A percentile compares a stretch with the other conserved stretches of the same genome.
Evolutionary conservation across 306 rosid genomes (phyloP).

Genomic region (Hippophae gyantsensis): DNA sequence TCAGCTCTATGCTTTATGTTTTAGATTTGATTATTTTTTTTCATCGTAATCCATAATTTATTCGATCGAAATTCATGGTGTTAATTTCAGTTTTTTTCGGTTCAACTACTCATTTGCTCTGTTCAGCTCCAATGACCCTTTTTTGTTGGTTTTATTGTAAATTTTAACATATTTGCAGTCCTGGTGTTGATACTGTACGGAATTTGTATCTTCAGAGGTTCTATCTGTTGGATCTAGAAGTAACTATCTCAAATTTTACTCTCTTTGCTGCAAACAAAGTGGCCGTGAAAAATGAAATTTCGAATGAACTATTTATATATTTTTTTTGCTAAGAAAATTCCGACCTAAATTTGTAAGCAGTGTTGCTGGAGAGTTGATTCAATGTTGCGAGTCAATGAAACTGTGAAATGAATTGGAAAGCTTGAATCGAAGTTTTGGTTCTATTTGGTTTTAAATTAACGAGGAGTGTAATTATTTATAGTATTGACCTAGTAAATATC

Average conservation of each 20-base stretch:
- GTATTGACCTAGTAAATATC: too few species aligned
- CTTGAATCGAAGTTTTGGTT: background rate
- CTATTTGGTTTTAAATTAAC: background rate
- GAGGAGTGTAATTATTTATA: too few species aligned
- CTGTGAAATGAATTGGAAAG: background rate
- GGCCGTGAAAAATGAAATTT: background rate
- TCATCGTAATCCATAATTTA: background rate
- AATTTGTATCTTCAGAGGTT: background rate
- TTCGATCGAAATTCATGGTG: background rate
- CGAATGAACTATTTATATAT: background rate
- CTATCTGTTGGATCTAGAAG: slow-evolving; percentile 24
- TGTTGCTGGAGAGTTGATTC: too few species aligned
- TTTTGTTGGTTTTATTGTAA: background rate
- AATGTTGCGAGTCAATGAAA: too few species aligned
- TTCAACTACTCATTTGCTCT: background rate
- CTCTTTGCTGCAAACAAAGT: background rate
- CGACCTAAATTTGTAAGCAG: too few species aligned
- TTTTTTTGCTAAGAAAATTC: too few species aligned
- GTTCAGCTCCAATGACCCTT: background rate
- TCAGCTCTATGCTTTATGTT: background rate
- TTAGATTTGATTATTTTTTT: background rate
- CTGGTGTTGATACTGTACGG: background rate
- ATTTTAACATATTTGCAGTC: slow-evolving; percentile 9
- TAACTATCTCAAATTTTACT: background rate
- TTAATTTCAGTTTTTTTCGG: background rate